Conservation (phyloP, 2,329 filamentous ascomycete genomes). For the Microdochium paspali region DNA sequence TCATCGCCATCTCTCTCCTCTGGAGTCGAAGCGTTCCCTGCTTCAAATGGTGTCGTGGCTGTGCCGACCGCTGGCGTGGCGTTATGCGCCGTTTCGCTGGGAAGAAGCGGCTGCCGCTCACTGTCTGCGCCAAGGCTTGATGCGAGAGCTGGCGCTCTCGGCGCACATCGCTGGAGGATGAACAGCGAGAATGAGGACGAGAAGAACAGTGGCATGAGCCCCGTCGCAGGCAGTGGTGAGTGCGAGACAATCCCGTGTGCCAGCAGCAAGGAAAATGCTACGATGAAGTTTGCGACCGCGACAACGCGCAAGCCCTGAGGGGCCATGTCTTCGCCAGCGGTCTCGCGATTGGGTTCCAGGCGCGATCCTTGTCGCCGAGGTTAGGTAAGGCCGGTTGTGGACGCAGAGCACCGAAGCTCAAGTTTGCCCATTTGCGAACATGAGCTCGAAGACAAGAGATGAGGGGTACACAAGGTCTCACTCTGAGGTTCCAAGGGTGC, state of each 20-base stretch:
- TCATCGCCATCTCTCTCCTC: too few species aligned
- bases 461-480: too few species aligned
- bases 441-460: too few species aligned
- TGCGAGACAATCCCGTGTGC: conserved; percentile 25
- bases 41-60: too few species aligned
- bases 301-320: conserved; percentile 18
- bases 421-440: too few species aligned
- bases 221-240: conserved; percentile 24
- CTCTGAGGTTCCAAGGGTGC: too few species aligned
- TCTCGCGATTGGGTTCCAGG: too few species aligned
- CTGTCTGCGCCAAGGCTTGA: not conserved
- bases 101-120: not conserved
- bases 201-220: conserved; percentile 27
- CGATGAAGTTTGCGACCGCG: conserved; percentile 24
- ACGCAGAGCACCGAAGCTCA: too few species aligned
- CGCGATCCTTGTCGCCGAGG: too few species aligned
- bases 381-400: too few species aligned
- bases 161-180: conserved; percentile 9
- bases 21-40: too few species aligned
- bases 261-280: conserved; percentile 28
- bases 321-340: not conserved
- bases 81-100: not conserved
- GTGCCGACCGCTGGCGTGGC: not conserved
- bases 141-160: not conserved
- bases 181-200: conserved; percentile 19